Evolutionary conservation across 495 filamentous ascomycete species (phyloP), one percentile per base, ranked within the genome.

Genomic region (Copromyces sp.): DNA sequence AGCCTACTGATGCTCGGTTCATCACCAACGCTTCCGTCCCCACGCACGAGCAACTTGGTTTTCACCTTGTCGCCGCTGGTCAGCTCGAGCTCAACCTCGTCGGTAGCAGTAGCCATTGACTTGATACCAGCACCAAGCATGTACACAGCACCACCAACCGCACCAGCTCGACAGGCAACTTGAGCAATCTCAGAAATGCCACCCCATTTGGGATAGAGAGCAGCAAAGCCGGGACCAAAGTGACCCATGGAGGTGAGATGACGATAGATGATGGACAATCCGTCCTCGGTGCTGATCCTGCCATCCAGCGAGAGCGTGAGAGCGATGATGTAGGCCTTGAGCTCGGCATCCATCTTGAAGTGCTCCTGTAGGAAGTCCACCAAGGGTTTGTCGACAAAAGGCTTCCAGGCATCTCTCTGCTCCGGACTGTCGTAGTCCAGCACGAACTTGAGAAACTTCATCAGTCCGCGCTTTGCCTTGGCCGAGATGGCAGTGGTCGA

Each of bases 101-200:
- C 70, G 39, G 69, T 69, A 35, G 44, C 38, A 3, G 40, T 72
- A 35, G 75, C 70, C 44, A 86, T 73, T 2, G 75, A 78, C 70
- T 84, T 79, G 68, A 95, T 83, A 0, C 89, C 89, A 37, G 89
- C 89, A 45, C 88, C 89, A 29, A 98, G 90, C 72, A 97, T 92
- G 82, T 98, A 98, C 6, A 96, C 87, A 20, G 90, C 93, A 39
- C 95, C 96, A 4, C 96, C 95, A 9, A 99, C 94, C 5, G 95
- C 95, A 70, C 91, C 90, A 42, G 95, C 94, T 72, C 95, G 92
- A 76, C 95, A 98, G 14, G 90, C 93, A 12, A 98, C 93, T 78
- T 99, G 95, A 24, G 93, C 87, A 73, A 98, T 90, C 81, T 99
- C 95, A n/a, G 94, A 91, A 11, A 89, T 86, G 73, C 96, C 94